Evolutionary conservation across 2,329 filamentous ascomycete genomes (phyloP).

Genomic region (Mycocentrospora acerina): DNA sequence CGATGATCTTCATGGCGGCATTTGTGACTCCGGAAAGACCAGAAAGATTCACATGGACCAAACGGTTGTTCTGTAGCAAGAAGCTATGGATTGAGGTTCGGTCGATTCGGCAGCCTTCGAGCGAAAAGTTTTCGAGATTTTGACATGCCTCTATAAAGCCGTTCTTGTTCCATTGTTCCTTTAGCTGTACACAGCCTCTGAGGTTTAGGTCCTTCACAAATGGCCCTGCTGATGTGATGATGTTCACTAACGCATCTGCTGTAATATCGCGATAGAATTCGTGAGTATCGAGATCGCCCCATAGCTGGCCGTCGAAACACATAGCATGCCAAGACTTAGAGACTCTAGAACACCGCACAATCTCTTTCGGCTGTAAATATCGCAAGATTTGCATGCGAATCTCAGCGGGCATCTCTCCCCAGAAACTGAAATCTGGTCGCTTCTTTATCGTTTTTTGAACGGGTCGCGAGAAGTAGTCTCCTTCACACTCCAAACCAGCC

Average conservation of each 20-base stretch:
- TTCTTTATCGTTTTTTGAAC: slow-evolving; percentile 39
- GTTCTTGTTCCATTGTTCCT: slow-evolving; percentile 75
- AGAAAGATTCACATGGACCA: slow-evolving; percentile 84
- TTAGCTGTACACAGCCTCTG: slow-evolving; percentile 84
- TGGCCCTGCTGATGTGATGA: slow-evolving; percentile 81
- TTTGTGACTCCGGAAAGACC: slow-evolving; percentile 80
- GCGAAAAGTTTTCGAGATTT: slow-evolving; percentile 82
- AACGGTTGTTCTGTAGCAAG: slow-evolving; percentile 72
- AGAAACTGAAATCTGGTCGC: slow-evolving; percentile 64
- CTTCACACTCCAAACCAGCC: slow-evolving; percentile 42
- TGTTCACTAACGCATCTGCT: slow-evolving; percentile 77
- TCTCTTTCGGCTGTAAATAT: slow-evolving; percentile 75
- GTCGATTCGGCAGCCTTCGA: slow-evolving; percentile 88
- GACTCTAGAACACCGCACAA: slow-evolving; percentile 75
- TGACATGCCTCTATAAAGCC: slow-evolving; percentile 79
- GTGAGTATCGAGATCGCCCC: slow-evolving; percentile 79
- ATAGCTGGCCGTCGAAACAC: slow-evolving; percentile 94
- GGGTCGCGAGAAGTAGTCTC: slow-evolving; percentile 51
- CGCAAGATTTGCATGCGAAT: slow-evolving; percentile 76
- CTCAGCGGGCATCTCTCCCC: slow-evolving; percentile 79
- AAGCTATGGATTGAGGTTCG: slow-evolving; percentile 75
- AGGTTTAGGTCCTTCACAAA: slow-evolving; percentile 91
- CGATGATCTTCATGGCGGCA: slow-evolving; percentile 81
- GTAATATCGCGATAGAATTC: slow-evolving; percentile 88
- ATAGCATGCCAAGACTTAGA: slow-evolving; percentile 76